Evolutionary conservation across 495 filamentous ascomycete genomes (phyloP).

Genomic region (Trichoderma virens): DNA sequence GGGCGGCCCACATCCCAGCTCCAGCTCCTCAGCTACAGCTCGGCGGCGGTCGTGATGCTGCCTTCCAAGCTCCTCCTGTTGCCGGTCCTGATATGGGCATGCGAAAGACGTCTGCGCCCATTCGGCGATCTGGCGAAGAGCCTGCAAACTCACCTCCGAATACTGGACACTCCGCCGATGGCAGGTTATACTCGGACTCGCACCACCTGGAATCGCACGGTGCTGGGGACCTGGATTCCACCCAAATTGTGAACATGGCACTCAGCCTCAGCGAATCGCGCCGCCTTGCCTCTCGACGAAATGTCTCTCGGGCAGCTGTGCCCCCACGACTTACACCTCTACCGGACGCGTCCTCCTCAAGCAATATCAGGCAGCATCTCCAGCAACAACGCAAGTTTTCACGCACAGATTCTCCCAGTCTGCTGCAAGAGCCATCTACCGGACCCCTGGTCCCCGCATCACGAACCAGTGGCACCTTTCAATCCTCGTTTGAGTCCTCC

Average conservation of each 20-base stretch:
- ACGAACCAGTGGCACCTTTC: slow-evolving; percentile 34
- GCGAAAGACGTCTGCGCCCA: slow-evolving; percentile 20
- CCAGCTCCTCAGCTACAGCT: slow-evolving; percentile 2
- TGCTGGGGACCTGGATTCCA: slow-evolving; percentile 59
- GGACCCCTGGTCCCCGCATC: slow-evolving; percentile 22
- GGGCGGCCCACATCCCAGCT: not conserved
- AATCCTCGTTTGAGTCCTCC: slow-evolving; percentile 30
- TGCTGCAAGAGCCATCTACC: not conserved
- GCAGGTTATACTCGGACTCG: not conserved
- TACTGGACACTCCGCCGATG: slow-evolving; percentile 17
- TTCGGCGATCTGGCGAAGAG: not conserved
- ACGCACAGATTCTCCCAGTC: slow-evolving; percentile 48
- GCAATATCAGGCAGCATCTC: slow-evolving; percentile 55
- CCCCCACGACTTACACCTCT: slow-evolving; percentile 38
- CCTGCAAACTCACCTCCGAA: slow-evolving; percentile 15
- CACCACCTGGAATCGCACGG: not conserved
- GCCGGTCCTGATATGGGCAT: not conserved
- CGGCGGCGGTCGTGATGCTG: not conserved
- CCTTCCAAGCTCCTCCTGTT: not conserved
- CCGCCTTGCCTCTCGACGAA: slow-evolving; percentile 49
- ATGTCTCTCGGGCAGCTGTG: slow-evolving; percentile 37
- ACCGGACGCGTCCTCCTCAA: slow-evolving; percentile 32
- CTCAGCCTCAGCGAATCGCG: slow-evolving; percentile 81
- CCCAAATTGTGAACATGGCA: slow-evolving; percentile 85
- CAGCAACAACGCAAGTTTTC: slow-evolving; percentile 55